Evolutionary conservation across 805 yeast species (phyloP).

Genomic region (Tanozyma kutaoensis): DNA sequence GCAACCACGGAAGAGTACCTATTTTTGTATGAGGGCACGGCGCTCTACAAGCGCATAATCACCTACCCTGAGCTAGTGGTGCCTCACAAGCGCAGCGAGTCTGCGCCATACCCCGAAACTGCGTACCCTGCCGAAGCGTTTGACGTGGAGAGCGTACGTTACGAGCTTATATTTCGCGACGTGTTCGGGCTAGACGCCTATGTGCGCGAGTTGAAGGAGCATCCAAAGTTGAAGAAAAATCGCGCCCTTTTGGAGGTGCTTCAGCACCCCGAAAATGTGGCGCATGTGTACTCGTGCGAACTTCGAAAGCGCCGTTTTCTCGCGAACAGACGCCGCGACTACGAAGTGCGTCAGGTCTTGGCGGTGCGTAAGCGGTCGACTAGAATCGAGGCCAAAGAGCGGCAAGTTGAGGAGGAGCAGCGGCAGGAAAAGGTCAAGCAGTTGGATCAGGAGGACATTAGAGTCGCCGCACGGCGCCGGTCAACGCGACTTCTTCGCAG

Average conservation of each 20-base stretch:
- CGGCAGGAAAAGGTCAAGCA: too few relatives aligned
- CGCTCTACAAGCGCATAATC: constrained; percentile 31
- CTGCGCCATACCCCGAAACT: constrained; percentile 19
- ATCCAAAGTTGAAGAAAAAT: constrained; percentile 20
- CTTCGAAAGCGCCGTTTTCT: constrained; percentile 39
- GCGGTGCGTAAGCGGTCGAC: constrained; percentile 65
- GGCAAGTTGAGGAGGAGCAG: constrained; percentile 40
- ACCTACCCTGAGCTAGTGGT: constrained; percentile 13
- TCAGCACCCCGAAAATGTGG: constrained; percentile 6
- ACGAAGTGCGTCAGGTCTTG: constrained; percentile 48
- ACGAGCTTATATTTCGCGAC: constrained; percentile 17
- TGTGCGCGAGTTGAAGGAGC: constrained; percentile 6
- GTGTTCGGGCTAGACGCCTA: constrained; percentile 15
- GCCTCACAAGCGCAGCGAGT: constrained; percentile 20
- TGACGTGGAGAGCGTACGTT: constrained; percentile 15
- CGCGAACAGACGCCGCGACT: constrained; percentile 44
- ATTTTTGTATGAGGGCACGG: constrained; percentile 34
- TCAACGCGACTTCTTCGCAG: too few relatives aligned
- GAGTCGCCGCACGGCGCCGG: too few relatives aligned
- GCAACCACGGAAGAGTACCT: constrained; percentile 16
- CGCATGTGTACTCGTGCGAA: constrained; percentile 24
- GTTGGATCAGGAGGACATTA: too few relatives aligned
- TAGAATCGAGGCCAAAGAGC: constrained; percentile 53
- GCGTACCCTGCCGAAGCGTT: constrained; percentile 14
- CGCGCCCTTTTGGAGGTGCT: constrained; percentile 9